A percentile compares a stretch with the other conserved stretches of the same genome.
These are phyloP conservation scores for Wickerhamiella kazuoi DNA, from an alignment of 805 yeast species.

Conservation along the genomic window DNA sequence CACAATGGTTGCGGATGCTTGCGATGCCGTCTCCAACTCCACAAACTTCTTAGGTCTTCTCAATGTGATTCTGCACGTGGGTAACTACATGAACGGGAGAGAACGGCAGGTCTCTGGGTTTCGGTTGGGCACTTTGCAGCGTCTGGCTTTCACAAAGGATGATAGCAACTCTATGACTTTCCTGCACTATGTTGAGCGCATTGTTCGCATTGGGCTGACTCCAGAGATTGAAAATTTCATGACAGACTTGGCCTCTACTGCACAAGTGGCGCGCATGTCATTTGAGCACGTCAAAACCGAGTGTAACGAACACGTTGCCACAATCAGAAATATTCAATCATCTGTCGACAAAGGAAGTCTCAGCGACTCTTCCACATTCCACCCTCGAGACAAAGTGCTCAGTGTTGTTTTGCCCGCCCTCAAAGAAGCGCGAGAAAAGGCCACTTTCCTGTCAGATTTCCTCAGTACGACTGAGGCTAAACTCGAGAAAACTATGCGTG, in stretches of 20 bases:
- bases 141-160: constrained; percentile 81
- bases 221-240: constrained; percentile 62
- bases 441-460: constrained; percentile 45
- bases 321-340: constrained; percentile 49
- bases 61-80: constrained; percentile 75
- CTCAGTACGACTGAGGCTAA: constrained; percentile 43
- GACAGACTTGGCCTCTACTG: constrained; percentile 47
- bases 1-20: constrained; percentile 55
- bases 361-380: constrained; percentile 60
- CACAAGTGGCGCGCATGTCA: constrained; percentile 50
- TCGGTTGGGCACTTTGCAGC: constrained; percentile 71
- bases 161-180: constrained; percentile 75
- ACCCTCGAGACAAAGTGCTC: constrained; percentile 66
- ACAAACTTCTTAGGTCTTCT: constrained; percentile 52
- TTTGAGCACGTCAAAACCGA: constrained; percentile 67
- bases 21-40: constrained; percentile 45
- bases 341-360: constrained; percentile 71
- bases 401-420: constrained; percentile 43
- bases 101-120: constrained; percentile 88
- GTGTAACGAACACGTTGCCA: constrained; percentile 42
- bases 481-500: constrained; percentile 54
- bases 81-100: constrained; percentile 92
- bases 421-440: constrained; percentile 59
- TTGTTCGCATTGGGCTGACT: constrained; percentile 55
- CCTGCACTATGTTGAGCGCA: constrained; percentile 78